Evolutionary conservation across 768 basidiomycete genomes (phyloP).

Genomic region (Hebeloma cylindrosporum): DNA sequence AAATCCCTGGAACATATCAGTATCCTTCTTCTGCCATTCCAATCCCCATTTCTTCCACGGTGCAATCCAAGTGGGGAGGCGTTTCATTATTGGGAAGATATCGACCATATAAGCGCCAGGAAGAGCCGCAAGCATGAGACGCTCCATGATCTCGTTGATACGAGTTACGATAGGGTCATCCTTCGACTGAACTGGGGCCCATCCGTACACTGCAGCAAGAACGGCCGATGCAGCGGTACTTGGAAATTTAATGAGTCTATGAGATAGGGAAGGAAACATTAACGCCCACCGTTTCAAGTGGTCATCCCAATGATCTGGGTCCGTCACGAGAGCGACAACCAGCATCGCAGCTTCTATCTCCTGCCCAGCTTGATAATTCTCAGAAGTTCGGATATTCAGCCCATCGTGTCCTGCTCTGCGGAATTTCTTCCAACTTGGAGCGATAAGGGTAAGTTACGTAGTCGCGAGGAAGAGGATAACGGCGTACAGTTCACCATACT

Average conservation of each 20-base stretch:
- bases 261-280: neutral
- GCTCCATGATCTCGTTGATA: conserved; percentile 53
- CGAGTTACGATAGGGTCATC: conserved; percentile 51
- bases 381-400: neutral
- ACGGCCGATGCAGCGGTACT: neutral
- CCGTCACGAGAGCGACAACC: neutral
- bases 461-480: neutral
- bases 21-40: conserved; percentile 1
- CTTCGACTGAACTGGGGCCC: conserved; percentile 60
- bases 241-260: neutral
- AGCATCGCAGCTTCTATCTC: neutral
- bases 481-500: neutral
- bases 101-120: conserved; percentile 39
- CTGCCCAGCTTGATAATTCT: conserved; percentile 1
- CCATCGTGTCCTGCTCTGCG: conserved; percentile 1
- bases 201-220: conserved; percentile 57
- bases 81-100: conserved; percentile 4
- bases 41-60: conserved; percentile 5
- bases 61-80: conserved; percentile 38
- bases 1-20: conserved; percentile 2
- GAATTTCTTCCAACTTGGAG: conserved; percentile 1
- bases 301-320: neutral
- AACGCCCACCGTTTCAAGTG: neutral
- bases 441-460: neutral
- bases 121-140: conserved; percentile 12